These are phyloP conservation scores for Trichosporon sp. DNA, from an alignment of 1,284 basidiomycete species.

Conservation along the genomic window DNA sequence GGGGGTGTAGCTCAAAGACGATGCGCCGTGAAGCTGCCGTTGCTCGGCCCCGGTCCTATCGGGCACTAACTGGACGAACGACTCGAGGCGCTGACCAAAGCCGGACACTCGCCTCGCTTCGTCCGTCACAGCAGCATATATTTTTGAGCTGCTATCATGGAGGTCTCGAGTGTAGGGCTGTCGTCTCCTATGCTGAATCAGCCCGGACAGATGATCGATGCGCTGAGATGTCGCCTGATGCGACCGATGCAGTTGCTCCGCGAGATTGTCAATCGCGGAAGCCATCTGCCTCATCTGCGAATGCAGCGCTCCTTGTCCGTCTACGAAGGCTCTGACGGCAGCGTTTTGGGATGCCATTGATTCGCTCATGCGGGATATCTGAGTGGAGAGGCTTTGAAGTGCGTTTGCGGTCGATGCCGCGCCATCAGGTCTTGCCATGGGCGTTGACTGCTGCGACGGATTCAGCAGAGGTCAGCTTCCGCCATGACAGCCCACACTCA, in stretches of 20 bases:
- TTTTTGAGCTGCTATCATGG: background rate
- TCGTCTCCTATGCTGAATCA: background rate
- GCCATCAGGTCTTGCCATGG: background rate
- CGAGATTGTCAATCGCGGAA: background rate
- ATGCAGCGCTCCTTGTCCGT: background rate
- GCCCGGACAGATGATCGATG: background rate
- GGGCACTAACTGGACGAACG: background rate
- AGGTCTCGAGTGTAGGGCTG: background rate
- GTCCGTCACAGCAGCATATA: background rate
- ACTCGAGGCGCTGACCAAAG: background rate
- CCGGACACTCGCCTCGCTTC: background rate
- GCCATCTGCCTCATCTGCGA: conserved; percentile 12
- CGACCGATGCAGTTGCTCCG: background rate
- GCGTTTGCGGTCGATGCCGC: background rate
- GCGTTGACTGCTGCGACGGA: background rate
- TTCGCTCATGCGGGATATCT: background rate
- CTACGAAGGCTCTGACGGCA: background rate
- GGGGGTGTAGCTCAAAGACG: background rate
- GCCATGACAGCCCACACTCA: background rate
- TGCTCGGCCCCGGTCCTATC: background rate
- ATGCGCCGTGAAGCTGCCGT: background rate
- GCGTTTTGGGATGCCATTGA: background rate
- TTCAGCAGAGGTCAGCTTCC: background rate
- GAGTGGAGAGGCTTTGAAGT: background rate
- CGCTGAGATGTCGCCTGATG: background rate